phyloP scores from a whole-genome alignment of 306 rosid genomes.

The Echinosophora koreensis region DNA sequence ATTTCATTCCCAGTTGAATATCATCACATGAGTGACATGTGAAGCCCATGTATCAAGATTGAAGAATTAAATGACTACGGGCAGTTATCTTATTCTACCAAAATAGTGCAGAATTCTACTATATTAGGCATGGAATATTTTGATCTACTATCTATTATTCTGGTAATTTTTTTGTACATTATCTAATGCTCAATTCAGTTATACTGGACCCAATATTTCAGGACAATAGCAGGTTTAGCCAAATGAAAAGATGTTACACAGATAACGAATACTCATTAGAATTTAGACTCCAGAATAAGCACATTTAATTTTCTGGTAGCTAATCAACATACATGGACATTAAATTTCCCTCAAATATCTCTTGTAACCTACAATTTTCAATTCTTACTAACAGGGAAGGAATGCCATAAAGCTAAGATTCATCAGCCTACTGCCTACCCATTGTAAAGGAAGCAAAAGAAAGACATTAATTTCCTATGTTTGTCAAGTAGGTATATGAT shows the following conservation, averaged over 20 bases:
- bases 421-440: conserved; percentile 9
- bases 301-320: background rate
- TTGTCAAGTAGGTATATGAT: background rate
- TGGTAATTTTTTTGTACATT: background rate
- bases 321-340: background rate
- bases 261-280: background rate
- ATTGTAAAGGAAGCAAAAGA: conserved; percentile 15
- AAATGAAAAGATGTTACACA: background rate
- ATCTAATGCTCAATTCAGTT: background rate
- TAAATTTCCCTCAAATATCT: background rate
- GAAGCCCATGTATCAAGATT: background rate
- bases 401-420: background rate
- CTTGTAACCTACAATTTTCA: background rate
- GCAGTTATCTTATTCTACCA: background rate
- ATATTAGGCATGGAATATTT: conserved; percentile 19
- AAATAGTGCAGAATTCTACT: background rate
- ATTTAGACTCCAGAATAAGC: conserved; percentile 7
- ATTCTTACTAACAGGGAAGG: background rate
- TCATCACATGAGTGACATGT: background rate
- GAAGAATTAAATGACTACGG: background rate
- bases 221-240: background rate
- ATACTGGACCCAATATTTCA: background rate
- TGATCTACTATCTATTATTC: background rate
- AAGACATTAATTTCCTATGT: background rate
- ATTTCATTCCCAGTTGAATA: background rate